These are phyloP conservation scores for Tetrapisispora phaffii DNA, from an alignment of 805 yeast species.

Conservation along the genomic window DNA sequence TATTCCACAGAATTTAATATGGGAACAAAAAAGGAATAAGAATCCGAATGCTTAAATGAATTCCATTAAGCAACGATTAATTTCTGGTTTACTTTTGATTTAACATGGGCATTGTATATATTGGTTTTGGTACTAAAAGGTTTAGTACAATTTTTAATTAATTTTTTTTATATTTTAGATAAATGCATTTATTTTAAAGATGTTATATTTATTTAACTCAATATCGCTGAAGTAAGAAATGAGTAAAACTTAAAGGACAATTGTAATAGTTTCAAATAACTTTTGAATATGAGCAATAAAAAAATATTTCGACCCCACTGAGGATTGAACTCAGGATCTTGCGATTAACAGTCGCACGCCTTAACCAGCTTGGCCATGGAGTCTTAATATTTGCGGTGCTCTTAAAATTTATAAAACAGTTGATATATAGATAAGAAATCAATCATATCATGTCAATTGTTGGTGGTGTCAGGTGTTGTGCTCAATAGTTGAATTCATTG, in stretches of 20 bases:
- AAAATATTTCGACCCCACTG: constrained; percentile 40
- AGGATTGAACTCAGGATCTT: constrained; percentile 55
- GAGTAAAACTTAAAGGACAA: too few species aligned
- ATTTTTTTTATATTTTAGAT: neutral
- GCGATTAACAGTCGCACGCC: constrained; percentile 60
- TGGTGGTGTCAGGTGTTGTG: too few species aligned
- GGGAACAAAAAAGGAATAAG: constrained; percentile 3
- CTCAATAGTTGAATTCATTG: too few species aligned
- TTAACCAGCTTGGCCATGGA: constrained; percentile 53
- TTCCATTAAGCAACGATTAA: neutral
- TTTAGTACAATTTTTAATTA: neutral
- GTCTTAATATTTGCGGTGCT: constrained; percentile 19
- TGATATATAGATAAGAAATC: neutral
- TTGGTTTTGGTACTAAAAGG: neutral
- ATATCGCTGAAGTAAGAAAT: too few species aligned
- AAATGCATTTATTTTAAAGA: neutral
- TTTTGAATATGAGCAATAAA: neutral
- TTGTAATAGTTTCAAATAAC: neutral
- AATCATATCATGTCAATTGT: too few species aligned
- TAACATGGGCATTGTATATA: neutral
- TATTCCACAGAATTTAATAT: constrained; percentile 1
- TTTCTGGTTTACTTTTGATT: neutral
- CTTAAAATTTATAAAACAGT: neutral
- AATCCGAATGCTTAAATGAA: neutral
- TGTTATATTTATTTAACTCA: too few species aligned